Evolutionary conservation across 2,329 filamentous ascomycete species (phyloP), one percentile per base, ranked within the genome.

Genomic region (Penicillium sp.): DNA sequence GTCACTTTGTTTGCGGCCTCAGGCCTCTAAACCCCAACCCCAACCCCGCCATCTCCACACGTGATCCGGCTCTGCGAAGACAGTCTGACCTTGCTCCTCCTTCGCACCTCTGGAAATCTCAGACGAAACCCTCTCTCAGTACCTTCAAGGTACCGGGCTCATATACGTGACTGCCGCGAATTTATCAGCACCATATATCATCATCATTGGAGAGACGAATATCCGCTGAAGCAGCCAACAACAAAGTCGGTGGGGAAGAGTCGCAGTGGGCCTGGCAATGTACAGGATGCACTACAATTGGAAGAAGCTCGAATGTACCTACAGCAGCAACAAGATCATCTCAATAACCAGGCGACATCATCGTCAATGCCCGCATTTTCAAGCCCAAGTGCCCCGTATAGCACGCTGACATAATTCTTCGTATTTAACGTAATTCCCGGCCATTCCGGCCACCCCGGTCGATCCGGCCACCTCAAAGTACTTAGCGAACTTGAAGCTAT

Each of bases 41-140:
- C 17, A 62, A 55, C 63, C 64, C 64, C 64, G 61, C 64, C 50
- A 64, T 65, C 44, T 45, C 54, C 44, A 30, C 64, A 65, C 64
- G 64, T 65, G 64, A 65, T 29, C 35, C 21, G 3, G 15, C 47
- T 19, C n/a, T 47, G 46, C 50, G 49, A 21, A 52, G 51, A 61
- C 48, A 51, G 19, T 41, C 53, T 35, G 62, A 61, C 52, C 47
- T 26, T 26, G 26, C 50, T 26, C 30, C 44, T 15, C 47, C 49
- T n/a, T 19, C n/a, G 9, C 38, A 55, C 30, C 46, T 50, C 19
- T 47, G 31, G 17, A 38, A 23, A n/a, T 30, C 21, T 21, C 29
- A 53, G 26, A 54, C n/a, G 21, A 31, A 41, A 21, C 30, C 41
- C 7, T 48, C 41, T 41, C 29, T 30, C 23, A 48, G 31, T 47